Evolutionary conservation across 345 rosid species (phyloP).

Genomic region (Brassica juncea): DNA sequence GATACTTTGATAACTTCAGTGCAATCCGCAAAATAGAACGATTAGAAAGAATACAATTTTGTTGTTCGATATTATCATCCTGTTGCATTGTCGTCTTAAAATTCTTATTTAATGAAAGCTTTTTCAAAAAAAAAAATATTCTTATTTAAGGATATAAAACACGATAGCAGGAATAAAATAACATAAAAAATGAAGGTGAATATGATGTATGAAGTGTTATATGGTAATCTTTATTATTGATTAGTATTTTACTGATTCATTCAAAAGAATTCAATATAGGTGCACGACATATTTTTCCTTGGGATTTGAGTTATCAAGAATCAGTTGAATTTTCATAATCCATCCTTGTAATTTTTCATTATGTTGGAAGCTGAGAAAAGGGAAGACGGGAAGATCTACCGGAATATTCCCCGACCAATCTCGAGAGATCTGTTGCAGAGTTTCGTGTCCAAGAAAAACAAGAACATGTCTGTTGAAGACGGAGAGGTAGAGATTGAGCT

Average conservation of each 20-base stretch:
- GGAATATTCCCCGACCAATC: constrained; percentile 24
- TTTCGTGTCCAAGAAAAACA: constrained; percentile 44
- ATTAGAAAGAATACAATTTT: neutral
- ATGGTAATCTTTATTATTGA: neutral
- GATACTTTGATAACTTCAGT: neutral
- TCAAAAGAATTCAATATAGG: neutral
- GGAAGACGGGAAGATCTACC: constrained; percentile 25
- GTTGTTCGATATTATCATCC: neutral
- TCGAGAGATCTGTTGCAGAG: constrained; percentile 48
- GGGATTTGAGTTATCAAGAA: constrained; percentile 5
- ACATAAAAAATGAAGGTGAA: neutral
- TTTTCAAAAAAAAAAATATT: too few species aligned
- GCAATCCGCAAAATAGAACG: neutral
- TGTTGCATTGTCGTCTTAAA: neutral
- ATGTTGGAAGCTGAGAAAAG: neutral
- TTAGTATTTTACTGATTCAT: neutral
- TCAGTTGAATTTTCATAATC: neutral
- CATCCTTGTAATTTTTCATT: neutral
- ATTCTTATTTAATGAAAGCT: neutral
- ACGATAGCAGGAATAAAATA: neutral
- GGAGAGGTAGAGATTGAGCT: constrained; percentile 69
- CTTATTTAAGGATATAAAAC: neutral
- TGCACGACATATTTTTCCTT: neutral
- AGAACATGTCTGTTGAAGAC: constrained; percentile 7
- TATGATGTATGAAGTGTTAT: neutral